Conservation (phyloP, 2,329 filamentous ascomycete genomes). For the Beauveria sp. region DNA sequence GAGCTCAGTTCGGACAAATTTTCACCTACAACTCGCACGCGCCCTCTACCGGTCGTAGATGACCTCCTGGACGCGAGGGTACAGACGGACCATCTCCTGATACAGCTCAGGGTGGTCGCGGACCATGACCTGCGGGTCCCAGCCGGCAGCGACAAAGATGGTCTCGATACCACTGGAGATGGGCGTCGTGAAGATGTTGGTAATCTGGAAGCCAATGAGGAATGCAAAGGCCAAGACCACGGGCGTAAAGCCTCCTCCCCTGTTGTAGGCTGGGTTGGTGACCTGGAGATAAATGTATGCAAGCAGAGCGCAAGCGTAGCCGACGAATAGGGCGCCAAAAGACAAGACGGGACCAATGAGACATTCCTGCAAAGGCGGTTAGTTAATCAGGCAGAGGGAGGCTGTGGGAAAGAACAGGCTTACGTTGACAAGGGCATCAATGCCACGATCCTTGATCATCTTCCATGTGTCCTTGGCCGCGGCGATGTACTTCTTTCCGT, state of each 20-base stretch:
- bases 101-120: constrained; percentile 78
- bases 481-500: constrained; percentile 79
- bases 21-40: not conserved
- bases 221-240: constrained; percentile 81
- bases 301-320: constrained; percentile 71
- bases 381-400: constrained; percentile 10
- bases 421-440: constrained; percentile 78
- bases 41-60: constrained; percentile 37
- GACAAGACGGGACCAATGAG: constrained; percentile 67
- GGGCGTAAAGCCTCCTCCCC: constrained; percentile 57
- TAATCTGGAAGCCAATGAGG: constrained; percentile 82
- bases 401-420: constrained; percentile 11
- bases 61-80: constrained; percentile 74
- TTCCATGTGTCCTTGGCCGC: constrained; percentile 86
- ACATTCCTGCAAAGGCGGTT: constrained; percentile 48
- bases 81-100: constrained; percentile 68
- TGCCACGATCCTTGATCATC: constrained; percentile 86
- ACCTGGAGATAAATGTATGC: constrained; percentile 82
- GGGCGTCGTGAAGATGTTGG: constrained; percentile 83
- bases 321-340: constrained; percentile 77
- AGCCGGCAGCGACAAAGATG: constrained; percentile 73
- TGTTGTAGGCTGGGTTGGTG: constrained; percentile 74
- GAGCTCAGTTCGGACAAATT: not conserved
- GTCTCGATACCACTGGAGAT: constrained; percentile 85
- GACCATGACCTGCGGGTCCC: constrained; percentile 67